Conservation (phyloP, 75 land plant genomes). For the Selaginella tamariscina region DNA sequence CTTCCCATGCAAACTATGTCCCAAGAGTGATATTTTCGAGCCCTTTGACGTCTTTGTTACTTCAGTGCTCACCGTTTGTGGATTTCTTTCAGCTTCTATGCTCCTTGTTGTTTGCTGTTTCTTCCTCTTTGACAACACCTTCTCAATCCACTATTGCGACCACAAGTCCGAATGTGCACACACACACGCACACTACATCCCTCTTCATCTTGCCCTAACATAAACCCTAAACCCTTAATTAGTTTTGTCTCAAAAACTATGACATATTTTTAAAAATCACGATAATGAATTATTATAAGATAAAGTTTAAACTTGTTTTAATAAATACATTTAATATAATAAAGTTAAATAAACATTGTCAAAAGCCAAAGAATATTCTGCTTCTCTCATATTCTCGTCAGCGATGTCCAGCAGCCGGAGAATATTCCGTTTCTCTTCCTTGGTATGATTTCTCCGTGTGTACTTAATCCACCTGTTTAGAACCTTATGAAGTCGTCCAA, state of each 20-base stretch:
- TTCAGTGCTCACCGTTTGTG: not conserved
- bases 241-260: no score
- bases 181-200: no score
- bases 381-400: not conserved
- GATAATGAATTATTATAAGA: no score
- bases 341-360: no score
- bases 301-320: no score
- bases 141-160: no score
- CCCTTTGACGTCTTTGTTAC: constrained; percentile 19
- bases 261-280: no score
- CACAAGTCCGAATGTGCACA: no score
- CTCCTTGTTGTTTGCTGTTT: not conserved
- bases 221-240: no score
- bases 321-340: no score
- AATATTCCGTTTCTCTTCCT: not conserved
- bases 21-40: constrained; percentile 64
- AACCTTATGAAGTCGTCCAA: constrained; percentile 1
- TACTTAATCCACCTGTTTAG: not conserved
- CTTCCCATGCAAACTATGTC: constrained; percentile 95
- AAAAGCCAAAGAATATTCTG: not conserved
- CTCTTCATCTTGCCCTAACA: no score
- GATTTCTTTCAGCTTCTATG: not conserved
- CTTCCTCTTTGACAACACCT: not conserved
- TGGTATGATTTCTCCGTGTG: not conserved
- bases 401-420: not conserved